Base-by-base conservation (phyloP, 2,329 filamentous ascomycete genomes). In the Monosporascus sp. region DNA sequence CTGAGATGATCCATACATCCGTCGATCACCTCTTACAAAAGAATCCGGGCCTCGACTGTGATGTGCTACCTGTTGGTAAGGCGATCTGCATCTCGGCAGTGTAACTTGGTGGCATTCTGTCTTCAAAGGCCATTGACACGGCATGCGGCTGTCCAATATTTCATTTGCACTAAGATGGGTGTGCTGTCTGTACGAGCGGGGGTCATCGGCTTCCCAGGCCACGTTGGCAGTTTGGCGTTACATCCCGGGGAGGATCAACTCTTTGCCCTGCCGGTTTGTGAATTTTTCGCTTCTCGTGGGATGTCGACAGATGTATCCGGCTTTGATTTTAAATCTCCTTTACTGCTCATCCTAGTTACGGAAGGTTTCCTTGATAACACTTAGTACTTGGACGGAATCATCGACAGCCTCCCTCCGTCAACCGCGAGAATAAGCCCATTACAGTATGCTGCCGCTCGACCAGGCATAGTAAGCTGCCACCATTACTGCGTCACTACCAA, bases 31-130 rank as follows among this genome's bases (percentile, higher is more conserved):
- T 83, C 31, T n/a, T 76, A 54, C 63, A 62, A 24, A 60, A 71
- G 38, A 83, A 83, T 52, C 48, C 65, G 20, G 70, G 66, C 1
- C 59, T 83, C 11, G 67, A 79, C 51, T 83, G 81, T 60, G 72
- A 77, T 24, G 65, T 60, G 41, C 60, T 83, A 52, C 49, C 42
- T 31, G 56, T 75, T 27, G 77, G 77, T 15, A 62, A 67, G 25
- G 57, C 63, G 6, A 68, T 82, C 41, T 82, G 79, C 61, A 63
- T 81, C 18, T 74, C 76, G 24, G 62, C 55, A 27, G 52, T 53
- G 39, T 59, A 58, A 52, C 9, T 34, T 9, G 9, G 31, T 14
- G 31, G 31, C 31, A 14, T 34, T 5, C 31, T 34, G 5, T 34
- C 11, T 5, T 9, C 9, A 34, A 34, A 9, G 1, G 31, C 31